Evolutionary conservation across 495 filamentous ascomycete species (phyloP), one percentile per base, ranked within the genome.

Genomic region (Penicillium parvum): DNA sequence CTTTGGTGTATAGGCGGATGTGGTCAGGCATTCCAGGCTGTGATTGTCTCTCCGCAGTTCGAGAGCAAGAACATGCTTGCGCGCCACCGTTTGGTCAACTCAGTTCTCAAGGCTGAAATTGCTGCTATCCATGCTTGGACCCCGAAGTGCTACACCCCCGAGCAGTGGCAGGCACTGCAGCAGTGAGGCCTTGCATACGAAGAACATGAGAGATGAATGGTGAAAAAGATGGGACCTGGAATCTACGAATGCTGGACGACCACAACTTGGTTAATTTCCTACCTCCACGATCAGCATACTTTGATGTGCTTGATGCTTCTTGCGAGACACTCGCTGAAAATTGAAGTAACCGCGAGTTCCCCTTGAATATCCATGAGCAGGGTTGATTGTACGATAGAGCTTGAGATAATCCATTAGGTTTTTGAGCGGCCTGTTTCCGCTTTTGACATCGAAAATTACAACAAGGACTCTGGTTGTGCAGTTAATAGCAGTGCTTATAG

Each of bases 41-140:
- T 90, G 20, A 89, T 98, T 34, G 90, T 98, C 8, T 95, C 90
- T 4, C 80, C 87, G 7, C 72, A 83, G 34, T 98, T 97, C 65
- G 78, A 78, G 16, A 86, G 85, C 61, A 95, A 94, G 71, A 91
- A 74, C 35, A 84, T 86, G 38, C 81, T 98, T 12, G 87, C 88
- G 41, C 79, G 90, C 11, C 88, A 96, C 69, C 81, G 92, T 15
- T 73, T 95, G 37, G 92, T 96, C 34, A 97, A 98, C 66, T 76
- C 77, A 2, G 83, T 81, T 5, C 66, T 98, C 57, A 92, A 91
- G 70, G 77, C 78, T n/a, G 92, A 98, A 72, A 92, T 98, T 63
- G 86, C 88, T 4, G 79, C 81, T 32, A 96, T 98, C 42, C 92
- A 98, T 73, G 92, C 92, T n/a, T 98, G 92, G 92, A 91, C 87